Evolutionary conservation across 768 basidiomycete genomes (phyloP), one percentile per base, ranked within the genome.

Genomic region (Cystobasidium ongulense): DNA sequence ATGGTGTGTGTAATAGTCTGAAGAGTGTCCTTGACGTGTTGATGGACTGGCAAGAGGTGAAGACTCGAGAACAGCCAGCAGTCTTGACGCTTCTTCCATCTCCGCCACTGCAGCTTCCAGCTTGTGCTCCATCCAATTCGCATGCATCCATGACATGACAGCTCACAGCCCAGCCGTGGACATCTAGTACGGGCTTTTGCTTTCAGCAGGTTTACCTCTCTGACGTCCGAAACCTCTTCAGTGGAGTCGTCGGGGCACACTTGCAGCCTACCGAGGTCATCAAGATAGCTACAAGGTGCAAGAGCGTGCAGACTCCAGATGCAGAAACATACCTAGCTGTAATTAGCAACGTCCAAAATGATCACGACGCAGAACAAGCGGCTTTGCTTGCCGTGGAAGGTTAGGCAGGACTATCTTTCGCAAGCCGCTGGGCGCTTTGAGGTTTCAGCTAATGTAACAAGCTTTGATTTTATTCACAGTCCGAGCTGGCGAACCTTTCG

Each of bases 321-420:
- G 50, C 65, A 59, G 65, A 67, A 13, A 46, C 63, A 27, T 35
- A 36, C n/a, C 68, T 71, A 3, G 68, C 54, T 18, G 53, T 71
- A 21, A 71, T 71, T 11, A 59, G 53, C 33, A 71, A 71, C 38
- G 68, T 71, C 1, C 57, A 59, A 15, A 59, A 59, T 29, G 68
- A 71, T 1, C 33, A 35, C 36, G 68, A 43, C n/a, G 41, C 54
- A n/a, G 68, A 71, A 29, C 50, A 71, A 31, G 68, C 52, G 15
- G 50, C 52, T 31, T 36, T 71, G 33, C 29, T 71, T 13, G 29
- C 33, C 11, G 54, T 31, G 10, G 50, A 52, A 52, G 38, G 65
- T 67, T 4, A 50, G 38, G 52, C 43, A 13, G 33, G 31, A 10
- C 4, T 27, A 59, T 27, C 13, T 36, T 4, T 25, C 25, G 36